Conservation (phyloP, 441 rosid species). For the Theobroma grandiflorum region DNA sequence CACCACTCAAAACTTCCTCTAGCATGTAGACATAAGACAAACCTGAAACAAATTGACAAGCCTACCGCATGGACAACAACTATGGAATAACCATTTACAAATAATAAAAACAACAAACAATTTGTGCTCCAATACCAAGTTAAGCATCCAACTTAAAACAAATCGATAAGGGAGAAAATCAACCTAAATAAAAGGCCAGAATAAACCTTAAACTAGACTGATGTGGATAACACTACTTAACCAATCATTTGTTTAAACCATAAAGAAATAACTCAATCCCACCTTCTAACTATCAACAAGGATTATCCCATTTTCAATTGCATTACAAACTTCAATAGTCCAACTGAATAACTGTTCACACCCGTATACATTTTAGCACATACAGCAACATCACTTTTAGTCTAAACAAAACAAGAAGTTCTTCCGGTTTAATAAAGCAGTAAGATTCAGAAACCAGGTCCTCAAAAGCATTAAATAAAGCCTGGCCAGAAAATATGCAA, state of each 20-base stretch:
- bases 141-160: slow-evolving; percentile 12
- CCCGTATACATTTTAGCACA: slow-evolving; percentile 4
- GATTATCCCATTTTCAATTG: slow-evolving; percentile 8
- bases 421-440: slow-evolving; percentile 22
- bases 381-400: slow-evolving; percentile 1
- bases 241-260: not conserved
- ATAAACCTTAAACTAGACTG: not conserved
- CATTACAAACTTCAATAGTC: slow-evolving; percentile 2
- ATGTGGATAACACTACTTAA: not conserved
- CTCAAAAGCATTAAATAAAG: not conserved
- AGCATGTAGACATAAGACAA: slow-evolving; percentile 12
- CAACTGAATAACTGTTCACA: not conserved
- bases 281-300: slow-evolving; percentile 4
- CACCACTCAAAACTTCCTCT: not conserved
- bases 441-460: slow-evolving; percentile 20
- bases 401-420: slow-evolving; percentile 3
- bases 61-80: not conserved
- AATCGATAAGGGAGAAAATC: not conserved
- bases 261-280: slow-evolving; percentile 4
- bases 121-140: not conserved
- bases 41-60: slow-evolving; percentile 12
- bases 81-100: not conserved
- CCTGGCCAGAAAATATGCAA: not conserved
- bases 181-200: slow-evolving; percentile 14
- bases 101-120: not conserved